Evolutionary conservation across 208 protist genomes (phyloP).

Genomic region (Trichomonas vaginalis): DNA sequence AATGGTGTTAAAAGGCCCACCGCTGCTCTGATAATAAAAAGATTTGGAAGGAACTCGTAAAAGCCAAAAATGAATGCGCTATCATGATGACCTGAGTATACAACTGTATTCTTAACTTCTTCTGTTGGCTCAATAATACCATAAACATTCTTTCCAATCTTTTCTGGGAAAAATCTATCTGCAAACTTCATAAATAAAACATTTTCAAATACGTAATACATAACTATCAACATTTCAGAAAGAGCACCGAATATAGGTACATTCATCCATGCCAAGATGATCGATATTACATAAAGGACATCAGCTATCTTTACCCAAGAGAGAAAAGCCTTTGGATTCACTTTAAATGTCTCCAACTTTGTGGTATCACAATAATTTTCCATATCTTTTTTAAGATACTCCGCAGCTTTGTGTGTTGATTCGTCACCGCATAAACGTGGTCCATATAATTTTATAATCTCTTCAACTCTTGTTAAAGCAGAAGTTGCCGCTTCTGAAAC

Average conservation of each 20-base stretch:
- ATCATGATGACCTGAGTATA: background rate
- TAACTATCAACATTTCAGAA: background rate
- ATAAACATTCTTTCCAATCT: background rate
- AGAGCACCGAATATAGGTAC: background rate
- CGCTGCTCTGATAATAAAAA: background rate
- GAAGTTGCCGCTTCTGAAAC: background rate
- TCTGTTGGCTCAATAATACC: background rate
- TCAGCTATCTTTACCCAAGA: background rate
- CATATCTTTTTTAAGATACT: background rate
- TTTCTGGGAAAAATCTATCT: background rate
- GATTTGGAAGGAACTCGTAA: background rate
- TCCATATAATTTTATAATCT: background rate
- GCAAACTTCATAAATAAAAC: background rate
- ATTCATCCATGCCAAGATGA: background rate
- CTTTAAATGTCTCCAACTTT: background rate
- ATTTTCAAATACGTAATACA: background rate
- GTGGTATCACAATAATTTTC: background rate
- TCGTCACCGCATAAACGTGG: background rate
- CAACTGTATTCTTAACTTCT: background rate
- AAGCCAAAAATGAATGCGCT: background rate
- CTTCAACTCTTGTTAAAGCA: background rate
- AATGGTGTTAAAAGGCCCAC: background rate
- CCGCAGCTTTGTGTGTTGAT: background rate
- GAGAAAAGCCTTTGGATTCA: background rate
- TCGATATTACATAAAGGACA: background rate